Conservation (phyloP, 1,139 yeast genomes). For the Hyphopichia pseudoburtonii region DNA sequence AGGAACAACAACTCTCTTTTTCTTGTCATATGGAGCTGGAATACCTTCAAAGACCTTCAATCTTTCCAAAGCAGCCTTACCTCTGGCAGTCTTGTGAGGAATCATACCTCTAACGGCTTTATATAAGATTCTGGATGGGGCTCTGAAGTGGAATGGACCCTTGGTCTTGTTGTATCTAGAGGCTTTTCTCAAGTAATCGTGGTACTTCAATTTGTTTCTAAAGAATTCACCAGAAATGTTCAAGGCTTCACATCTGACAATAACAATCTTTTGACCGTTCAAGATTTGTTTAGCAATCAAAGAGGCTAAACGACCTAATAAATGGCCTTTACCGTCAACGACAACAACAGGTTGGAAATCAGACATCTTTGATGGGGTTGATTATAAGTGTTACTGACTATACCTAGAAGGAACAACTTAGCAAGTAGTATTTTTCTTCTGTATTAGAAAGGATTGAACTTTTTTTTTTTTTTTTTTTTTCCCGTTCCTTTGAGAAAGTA, state of each 20-base stretch:
- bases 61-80: slow-evolving; percentile 99
- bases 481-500: background rate
- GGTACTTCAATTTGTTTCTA: slow-evolving; percentile 99
- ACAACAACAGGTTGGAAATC: slow-evolving; percentile 96
- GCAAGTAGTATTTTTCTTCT: slow-evolving; percentile 1
- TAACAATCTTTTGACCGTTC: slow-evolving; percentile 97
- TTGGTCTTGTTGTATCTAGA: slow-evolving; percentile 98
- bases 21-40: slow-evolving; percentile 99
- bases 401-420: background rate
- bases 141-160: slow-evolving; percentile 99
- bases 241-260: slow-evolving; percentile 97
- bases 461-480: slow-evolving; percentile 1
- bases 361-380: slow-evolving; percentile 56
- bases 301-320: slow-evolving; percentile 99
- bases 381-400: too few relatives aligned
- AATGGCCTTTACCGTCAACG: slow-evolving; percentile 99
- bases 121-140: slow-evolving; percentile 99
- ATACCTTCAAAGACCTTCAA: slow-evolving; percentile 99
- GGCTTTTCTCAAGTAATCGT: slow-evolving; percentile 99
- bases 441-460: background rate
- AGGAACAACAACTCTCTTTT: slow-evolving; percentile 99
- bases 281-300: slow-evolving; percentile 97
- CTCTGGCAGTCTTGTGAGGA: slow-evolving; percentile 99
- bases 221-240: slow-evolving; percentile 99
- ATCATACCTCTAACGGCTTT: slow-evolving; percentile 99